Percentiles rank a stretch among this genome's conserved stretches.
Evolutionary conservation across 2,329 filamentous ascomycete genomes (phyloP).

Genomic region (Intubia oerlemansii): DNA sequence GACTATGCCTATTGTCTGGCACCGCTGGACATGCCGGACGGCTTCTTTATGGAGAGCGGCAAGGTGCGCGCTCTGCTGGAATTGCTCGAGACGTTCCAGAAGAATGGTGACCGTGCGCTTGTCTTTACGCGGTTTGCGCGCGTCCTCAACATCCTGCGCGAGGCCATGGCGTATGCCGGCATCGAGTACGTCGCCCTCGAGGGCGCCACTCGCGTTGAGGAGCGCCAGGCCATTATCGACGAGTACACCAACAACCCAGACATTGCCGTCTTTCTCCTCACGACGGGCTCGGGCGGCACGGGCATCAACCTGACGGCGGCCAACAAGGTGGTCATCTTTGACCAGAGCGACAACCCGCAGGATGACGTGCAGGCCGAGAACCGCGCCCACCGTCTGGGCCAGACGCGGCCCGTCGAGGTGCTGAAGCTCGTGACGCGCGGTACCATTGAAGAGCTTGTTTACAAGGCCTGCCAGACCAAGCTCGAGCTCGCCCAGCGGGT

Average conservation of each 20-base stretch:
- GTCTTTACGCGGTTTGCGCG: slow-evolving; percentile 90
- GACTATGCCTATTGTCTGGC: slow-evolving; percentile 34
- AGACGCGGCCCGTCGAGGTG: slow-evolving; percentile 78
- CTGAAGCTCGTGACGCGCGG: slow-evolving; percentile 59
- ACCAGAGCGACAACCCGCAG: slow-evolving; percentile 92
- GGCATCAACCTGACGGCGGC: slow-evolving; percentile 90
- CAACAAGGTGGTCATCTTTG: slow-evolving; percentile 96
- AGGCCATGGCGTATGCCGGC: slow-evolving; percentile 50
- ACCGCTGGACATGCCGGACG: slow-evolving; percentile 29
- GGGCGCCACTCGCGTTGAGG: slow-evolving; percentile 59
- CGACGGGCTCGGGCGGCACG: slow-evolving; percentile 85
- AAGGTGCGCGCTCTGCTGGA: slow-evolving; percentile 69
- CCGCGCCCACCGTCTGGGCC: slow-evolving; percentile 82
- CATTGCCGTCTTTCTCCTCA: slow-evolving; percentile 82
- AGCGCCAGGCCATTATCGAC: slow-evolving; percentile 75
- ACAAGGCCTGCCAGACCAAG: slow-evolving; percentile 80
- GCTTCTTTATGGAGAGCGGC: slow-evolving; percentile 42
- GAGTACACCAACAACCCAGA: slow-evolving; percentile 54
- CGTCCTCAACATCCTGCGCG: slow-evolving; percentile 74
- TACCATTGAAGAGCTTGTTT: slow-evolving; percentile 87
- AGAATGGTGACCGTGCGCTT: slow-evolving; percentile 67
- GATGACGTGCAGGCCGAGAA: slow-evolving; percentile 98
- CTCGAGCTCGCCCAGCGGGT: slow-evolving; percentile 57
- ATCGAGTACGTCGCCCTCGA: slow-evolving; percentile 74
- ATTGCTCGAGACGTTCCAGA: slow-evolving; percentile 50